phyloP scores from a whole-genome alignment of 2,329 filamentous ascomycete species.

The Neonectria faginata region DNA sequence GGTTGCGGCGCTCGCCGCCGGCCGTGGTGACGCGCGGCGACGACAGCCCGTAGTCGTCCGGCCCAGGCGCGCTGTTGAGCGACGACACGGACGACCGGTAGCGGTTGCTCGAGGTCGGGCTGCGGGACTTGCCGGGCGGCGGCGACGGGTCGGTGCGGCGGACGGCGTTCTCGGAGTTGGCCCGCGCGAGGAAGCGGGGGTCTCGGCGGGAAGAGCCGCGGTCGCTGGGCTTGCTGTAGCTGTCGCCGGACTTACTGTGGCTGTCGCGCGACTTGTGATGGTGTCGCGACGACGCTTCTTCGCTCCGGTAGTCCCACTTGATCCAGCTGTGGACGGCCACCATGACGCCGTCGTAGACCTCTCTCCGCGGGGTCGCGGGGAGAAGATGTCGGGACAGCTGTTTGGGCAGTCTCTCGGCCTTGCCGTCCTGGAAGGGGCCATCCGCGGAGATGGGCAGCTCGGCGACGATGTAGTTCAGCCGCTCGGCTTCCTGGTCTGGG shows the following conservation, averaged over 20 bases:
- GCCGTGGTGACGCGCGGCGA: slow-evolving; percentile 22
- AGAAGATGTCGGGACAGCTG: slow-evolving; percentile 81
- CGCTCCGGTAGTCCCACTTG: slow-evolving; percentile 29
- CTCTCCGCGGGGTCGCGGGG: slow-evolving; percentile 68
- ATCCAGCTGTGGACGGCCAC: slow-evolving; percentile 65
- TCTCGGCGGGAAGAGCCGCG: slow-evolving; percentile 31
- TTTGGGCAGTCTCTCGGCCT: slow-evolving; percentile 80
- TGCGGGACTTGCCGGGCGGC: slow-evolving; percentile 32
- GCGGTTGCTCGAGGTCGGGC: slow-evolving; percentile 36
- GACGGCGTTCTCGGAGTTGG: slow-evolving; percentile 35
- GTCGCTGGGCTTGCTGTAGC: slow-evolving; percentile 15
- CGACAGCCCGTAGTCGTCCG: slow-evolving; percentile 32
- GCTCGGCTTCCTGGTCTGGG: slow-evolving; percentile 78
- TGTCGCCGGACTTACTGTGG: slow-evolving; percentile 14
- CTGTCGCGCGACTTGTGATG: slow-evolving; percentile 35
- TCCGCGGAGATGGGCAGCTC: slow-evolving; percentile 74
- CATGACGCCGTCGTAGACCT: slow-evolving; percentile 70
- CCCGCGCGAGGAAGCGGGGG: slow-evolving; percentile 32
- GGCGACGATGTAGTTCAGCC: slow-evolving; percentile 75
- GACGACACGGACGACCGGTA: slow-evolving; percentile 37
- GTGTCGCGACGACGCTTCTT: slow-evolving; percentile 35
- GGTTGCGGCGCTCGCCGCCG: slow-evolving; percentile 30
- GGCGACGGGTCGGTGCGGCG: slow-evolving; percentile 32
- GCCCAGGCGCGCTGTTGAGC: slow-evolving; percentile 25
- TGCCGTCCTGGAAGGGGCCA: slow-evolving; percentile 69